A percentile compares a stretch with the other conserved stretches of the same genome.
Evolutionary conservation across 192 early-diverging fungal species (phyloP).

Genomic region (Chytriomyces sp.): DNA sequence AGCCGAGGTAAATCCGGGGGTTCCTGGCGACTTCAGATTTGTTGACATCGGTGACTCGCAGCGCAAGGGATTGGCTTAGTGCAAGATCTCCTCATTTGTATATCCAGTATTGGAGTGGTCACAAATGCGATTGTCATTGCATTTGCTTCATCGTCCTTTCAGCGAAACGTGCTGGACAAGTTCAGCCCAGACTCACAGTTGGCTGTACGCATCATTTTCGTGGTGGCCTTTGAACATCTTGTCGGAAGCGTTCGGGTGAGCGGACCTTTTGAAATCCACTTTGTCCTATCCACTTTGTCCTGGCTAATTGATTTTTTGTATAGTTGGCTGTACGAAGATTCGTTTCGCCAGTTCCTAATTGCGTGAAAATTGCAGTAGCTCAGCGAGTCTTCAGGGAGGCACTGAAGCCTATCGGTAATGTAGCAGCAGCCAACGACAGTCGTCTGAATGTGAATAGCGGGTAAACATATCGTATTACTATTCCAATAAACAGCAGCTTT

Average conservation of each 20-base stretch:
- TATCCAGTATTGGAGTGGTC: conserved; percentile 25
- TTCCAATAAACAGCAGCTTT: too few relatives aligned
- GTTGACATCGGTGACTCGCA: neutral
- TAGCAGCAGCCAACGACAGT: too few relatives aligned
- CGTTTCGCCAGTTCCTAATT: too few relatives aligned
- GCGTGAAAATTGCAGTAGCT: too few relatives aligned
- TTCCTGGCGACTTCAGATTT: neutral
- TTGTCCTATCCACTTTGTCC: too few relatives aligned
- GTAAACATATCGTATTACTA: too few relatives aligned
- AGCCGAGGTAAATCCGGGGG: conserved; percentile 24
- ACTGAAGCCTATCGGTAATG: too few relatives aligned
- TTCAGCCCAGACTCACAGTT: neutral
- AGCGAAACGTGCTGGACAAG: neutral
- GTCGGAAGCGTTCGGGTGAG: neutral
- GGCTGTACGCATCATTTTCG: conserved; percentile 5
- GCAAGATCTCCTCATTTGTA: neutral
- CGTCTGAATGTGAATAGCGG: too few relatives aligned
- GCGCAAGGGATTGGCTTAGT: conserved; percentile 12
- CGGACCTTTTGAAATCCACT: too few relatives aligned
- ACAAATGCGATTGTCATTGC: conserved; percentile 44
- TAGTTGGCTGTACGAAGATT: too few relatives aligned
- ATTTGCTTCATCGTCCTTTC: conserved; percentile 30
- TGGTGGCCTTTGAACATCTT: conserved; percentile 14
- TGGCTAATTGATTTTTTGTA: too few relatives aligned
- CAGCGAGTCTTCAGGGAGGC: too few relatives aligned